Evolutionary conservation across 2,329 filamentous ascomycete genomes (phyloP).

Genomic region (Sporothrix inflata): DNA sequence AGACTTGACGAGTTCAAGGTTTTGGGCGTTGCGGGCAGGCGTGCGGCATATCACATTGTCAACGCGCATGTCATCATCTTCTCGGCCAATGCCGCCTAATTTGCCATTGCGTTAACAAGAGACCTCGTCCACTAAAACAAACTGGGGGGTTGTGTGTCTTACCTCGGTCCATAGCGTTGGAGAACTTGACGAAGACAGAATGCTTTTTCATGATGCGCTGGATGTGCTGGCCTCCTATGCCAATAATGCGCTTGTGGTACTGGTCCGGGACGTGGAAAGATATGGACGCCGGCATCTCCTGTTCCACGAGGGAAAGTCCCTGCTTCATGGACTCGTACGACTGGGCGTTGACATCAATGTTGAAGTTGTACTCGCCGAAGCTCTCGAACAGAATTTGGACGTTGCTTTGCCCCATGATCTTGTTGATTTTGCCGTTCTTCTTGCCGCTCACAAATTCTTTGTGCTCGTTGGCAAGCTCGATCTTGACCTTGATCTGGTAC

Average conservation of each 20-base stretch:
- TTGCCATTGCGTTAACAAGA: not conserved
- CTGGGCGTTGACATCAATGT: conserved; percentile 93
- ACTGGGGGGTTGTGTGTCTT: not conserved
- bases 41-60: conserved; percentile 99
- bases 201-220: conserved; percentile 99
- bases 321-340: conserved; percentile 95
- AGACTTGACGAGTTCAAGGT: conserved; percentile 94
- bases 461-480: conserved; percentile 98
- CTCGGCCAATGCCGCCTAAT: conserved; percentile 75
- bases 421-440: conserved; percentile 99
- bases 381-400: conserved; percentile 99
- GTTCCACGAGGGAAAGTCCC: conserved; percentile 88
- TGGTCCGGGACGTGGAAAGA: conserved; percentile 99
- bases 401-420: conserved; percentile 99
- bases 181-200: conserved; percentile 99
- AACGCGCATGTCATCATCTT: conserved; percentile 97
- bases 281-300: conserved; percentile 98
- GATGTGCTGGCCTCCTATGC: conserved; percentile 97
- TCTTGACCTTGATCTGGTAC: conserved; percentile 95
- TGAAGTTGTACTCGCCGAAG: conserved; percentile 99
- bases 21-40: conserved; percentile 94
- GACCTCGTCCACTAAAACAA: too few species aligned
- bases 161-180: conserved; percentile 97
- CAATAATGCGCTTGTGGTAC: conserved; percentile 99
- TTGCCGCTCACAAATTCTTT: conserved; percentile 99